Evolutionary conservation across 1,284 basidiomycete species (phyloP).

Genomic region (Tilletiaria anomala): DNA sequence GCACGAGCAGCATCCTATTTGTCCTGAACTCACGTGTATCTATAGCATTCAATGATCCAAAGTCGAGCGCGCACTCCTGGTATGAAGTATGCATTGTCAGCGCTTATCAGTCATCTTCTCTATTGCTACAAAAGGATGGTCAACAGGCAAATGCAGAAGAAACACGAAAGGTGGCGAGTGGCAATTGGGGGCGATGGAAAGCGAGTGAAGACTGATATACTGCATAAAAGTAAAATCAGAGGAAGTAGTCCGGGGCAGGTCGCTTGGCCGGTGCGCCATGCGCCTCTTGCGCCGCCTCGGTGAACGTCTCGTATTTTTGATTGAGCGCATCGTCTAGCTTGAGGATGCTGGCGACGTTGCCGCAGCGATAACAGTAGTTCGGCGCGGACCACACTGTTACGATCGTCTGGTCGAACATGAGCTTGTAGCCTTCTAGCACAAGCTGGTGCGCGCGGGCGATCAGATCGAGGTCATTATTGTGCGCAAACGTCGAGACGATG

Average conservation of each 20-base stretch:
- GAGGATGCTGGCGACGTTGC: constrained; percentile 33
- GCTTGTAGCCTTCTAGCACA: constrained; percentile 91
- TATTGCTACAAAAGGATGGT: constrained; percentile 21
- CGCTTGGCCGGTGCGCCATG: constrained; percentile 31
- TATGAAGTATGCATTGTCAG: constrained; percentile 33
- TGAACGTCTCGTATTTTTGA: constrained; percentile 35
- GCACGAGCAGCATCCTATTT: too few species aligned
- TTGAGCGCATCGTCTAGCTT: constrained; percentile 35
- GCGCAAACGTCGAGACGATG: constrained; percentile 75
- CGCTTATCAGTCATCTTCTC: constrained; percentile 30
- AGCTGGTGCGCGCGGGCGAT: constrained; percentile 95
- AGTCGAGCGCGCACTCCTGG: too few species aligned
- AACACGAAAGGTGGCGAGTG: background rate
- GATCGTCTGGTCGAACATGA: constrained; percentile 90
- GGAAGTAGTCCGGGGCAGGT: constrained; percentile 32
- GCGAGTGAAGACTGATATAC: background rate
- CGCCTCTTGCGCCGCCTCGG: constrained; percentile 28
- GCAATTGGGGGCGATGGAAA: background rate
- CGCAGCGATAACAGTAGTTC: constrained; percentile 73
- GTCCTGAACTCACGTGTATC: too few species aligned
- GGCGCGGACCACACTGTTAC: constrained; percentile 98
- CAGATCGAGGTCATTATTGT: constrained; percentile 80
- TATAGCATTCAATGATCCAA: too few species aligned
- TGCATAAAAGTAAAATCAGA: constrained; percentile 6
- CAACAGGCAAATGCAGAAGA: constrained; percentile 8